phyloP scores from a whole-genome alignment of 2,329 filamentous ascomycete genomes.

The Beauveria rudraprayagi region DNA sequence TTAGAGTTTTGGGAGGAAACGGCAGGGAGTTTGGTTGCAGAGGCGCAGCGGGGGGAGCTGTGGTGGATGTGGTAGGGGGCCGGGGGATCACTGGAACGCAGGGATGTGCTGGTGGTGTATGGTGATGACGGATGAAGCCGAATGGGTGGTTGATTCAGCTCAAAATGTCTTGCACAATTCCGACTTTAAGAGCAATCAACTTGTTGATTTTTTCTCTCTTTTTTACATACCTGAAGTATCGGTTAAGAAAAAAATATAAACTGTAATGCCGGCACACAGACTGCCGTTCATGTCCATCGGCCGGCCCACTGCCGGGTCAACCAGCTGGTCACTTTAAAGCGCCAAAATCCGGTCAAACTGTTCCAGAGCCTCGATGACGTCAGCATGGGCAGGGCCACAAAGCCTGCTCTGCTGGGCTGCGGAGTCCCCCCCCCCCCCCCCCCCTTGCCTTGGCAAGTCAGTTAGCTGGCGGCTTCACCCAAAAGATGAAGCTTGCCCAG shows the following conservation, averaged over 20 bases:
- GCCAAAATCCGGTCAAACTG: conserved; percentile 3
- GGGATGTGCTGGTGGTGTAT: too few relatives aligned
- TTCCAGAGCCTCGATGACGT: conserved; percentile 18
- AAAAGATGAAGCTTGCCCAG: neutral
- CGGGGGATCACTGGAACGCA: too few relatives aligned
- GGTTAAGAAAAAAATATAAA: too few relatives aligned
- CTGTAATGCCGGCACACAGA: too few relatives aligned
- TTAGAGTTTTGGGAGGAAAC: neutral
- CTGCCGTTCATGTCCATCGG: neutral
- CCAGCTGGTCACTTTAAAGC: neutral
- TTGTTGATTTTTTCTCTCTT: too few relatives aligned
- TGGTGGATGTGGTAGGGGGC: neutral
- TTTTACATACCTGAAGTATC: too few relatives aligned
- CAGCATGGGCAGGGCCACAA: conserved; percentile 10
- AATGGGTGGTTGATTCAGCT: too few relatives aligned
- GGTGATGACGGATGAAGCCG: too few relatives aligned
- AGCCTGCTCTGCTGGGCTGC: neutral
- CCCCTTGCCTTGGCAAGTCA: too few relatives aligned
- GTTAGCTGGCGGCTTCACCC: neutral
- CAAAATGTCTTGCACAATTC: too few relatives aligned
- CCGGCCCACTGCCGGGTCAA: conserved; percentile 5
- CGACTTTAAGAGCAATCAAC: too few relatives aligned
- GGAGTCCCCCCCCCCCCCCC: neutral
- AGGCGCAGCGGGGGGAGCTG: neutral
- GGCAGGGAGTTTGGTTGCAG: neutral